Evolutionary conservation across 192 early-diverging fungal species (phyloP).

Genomic region (Kickxella alabastrina): DNA sequence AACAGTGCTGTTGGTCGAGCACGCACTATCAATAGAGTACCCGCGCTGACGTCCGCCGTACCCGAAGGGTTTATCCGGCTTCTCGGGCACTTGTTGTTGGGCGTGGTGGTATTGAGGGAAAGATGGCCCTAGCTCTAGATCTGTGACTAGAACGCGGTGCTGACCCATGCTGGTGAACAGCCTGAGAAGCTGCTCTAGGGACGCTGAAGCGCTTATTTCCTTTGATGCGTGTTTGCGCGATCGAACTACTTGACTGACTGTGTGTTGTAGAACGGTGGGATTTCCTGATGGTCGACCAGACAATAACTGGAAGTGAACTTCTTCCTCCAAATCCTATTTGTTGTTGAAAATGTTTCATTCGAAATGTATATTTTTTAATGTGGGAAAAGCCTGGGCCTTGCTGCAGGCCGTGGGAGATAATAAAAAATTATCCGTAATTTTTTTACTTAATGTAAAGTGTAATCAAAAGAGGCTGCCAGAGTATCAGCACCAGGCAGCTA

Average conservation of each 20-base stretch:
- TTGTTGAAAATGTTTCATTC: too few species aligned
- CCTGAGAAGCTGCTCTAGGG: constrained; percentile 33
- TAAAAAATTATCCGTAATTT: too few species aligned
- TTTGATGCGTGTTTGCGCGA: constrained; percentile 43
- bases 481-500: too few species aligned
- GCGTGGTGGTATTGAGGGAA: not conserved
- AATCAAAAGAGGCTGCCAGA: too few species aligned
- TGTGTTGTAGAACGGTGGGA: constrained; percentile 24
- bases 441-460: too few species aligned
- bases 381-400: too few species aligned
- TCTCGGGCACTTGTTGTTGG: constrained; percentile 13
- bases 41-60: constrained; percentile 15
- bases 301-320: constrained; percentile 41
- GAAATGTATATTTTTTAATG: too few species aligned
- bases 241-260: constrained; percentile 31
- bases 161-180: constrained; percentile 34
- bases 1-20: constrained; percentile 5
- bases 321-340: constrained; percentile 34
- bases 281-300: constrained; percentile 34
- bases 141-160: constrained; percentile 40
- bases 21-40: constrained; percentile 24
- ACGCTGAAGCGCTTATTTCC: constrained; percentile 24
- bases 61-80: not conserved
- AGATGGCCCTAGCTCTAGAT: not conserved
- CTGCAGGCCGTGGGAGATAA: too few species aligned